phyloP scores from a whole-genome alignment of 2,329 filamentous ascomycete genomes.

The Grosmannia penicillata region DNA sequence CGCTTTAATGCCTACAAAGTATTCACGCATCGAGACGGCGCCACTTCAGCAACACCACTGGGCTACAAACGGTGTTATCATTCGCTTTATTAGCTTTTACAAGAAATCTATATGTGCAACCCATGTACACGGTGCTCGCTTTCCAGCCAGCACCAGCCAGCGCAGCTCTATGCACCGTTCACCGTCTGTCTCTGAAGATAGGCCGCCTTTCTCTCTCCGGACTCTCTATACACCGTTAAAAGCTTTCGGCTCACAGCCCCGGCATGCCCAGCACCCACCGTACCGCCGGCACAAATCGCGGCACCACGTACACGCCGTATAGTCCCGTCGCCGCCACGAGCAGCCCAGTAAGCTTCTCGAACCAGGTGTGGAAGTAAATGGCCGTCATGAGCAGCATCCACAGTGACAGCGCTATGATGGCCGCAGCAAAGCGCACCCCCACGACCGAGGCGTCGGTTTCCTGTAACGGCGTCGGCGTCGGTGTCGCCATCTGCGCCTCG shows the following conservation, averaged over 20 bases:
- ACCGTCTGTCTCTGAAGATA: too few species aligned
- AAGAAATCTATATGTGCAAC: too few species aligned
- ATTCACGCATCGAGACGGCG: too few species aligned
- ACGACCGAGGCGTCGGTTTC: background rate
- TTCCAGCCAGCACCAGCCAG: too few species aligned
- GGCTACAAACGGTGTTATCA: too few species aligned
- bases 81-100: too few species aligned
- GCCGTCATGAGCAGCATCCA: constrained; percentile 99
- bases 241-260: constrained; percentile 32
- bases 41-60: too few species aligned
- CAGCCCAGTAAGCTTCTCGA: constrained; percentile 64
- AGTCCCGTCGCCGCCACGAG: constrained; percentile 30
- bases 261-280: constrained; percentile 33
- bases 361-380: constrained; percentile 97
- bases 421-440: constrained; percentile 32
- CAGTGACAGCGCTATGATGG: constrained; percentile 55
- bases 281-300: constrained; percentile 31
- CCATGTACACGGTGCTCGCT: too few species aligned
- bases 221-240: too few species aligned
- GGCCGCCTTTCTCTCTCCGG: background rate
- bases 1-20: too few species aligned
- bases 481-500: constrained; percentile 22
- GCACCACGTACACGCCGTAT: constrained; percentile 36
- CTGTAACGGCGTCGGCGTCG: constrained; percentile 2
- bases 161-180: too few species aligned